Conservation (phyloP, 768 basidiomycete genomes). For the Termitomyces sp. region DNA sequence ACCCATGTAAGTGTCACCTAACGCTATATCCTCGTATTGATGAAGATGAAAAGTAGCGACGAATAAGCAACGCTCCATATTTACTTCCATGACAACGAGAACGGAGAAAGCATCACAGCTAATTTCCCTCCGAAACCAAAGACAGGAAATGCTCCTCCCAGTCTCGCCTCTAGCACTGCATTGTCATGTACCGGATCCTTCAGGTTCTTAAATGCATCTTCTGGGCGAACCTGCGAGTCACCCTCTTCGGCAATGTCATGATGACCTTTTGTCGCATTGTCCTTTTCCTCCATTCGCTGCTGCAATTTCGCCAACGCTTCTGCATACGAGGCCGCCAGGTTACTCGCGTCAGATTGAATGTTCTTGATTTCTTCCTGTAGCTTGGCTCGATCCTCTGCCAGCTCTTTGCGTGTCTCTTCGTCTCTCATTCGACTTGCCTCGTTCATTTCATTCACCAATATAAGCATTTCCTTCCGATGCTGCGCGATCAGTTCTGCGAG, state of each 20-base stretch:
- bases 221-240: background rate
- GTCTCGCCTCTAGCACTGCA: slow-evolving; percentile 4
- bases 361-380: background rate
- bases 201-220: background rate
- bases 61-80: too few relatives aligned
- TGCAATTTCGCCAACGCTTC: background rate
- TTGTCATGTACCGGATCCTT: background rate
- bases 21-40: background rate
- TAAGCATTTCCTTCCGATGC: background rate
- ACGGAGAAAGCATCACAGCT: slow-evolving; percentile 31
- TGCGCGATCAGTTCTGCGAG: background rate
- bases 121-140: slow-evolving; percentile 31
- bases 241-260: background rate
- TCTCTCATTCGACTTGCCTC: background rate
- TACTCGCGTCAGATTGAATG: background rate
- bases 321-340: background rate
- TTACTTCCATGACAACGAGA: slow-evolving; percentile 29
- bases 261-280: background rate
- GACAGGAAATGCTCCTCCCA: slow-evolving; percentile 30
- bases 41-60: background rate
- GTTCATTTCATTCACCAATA: background rate
- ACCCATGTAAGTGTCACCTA: background rate
- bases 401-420: background rate
- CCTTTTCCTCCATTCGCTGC: background rate
- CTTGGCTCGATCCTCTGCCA: background rate